Evolutionary conservation across 2,329 filamentous ascomycete species (phyloP), one percentile per base, ranked within the genome.

Genomic region (Zymoseptoria crescenta): DNA sequence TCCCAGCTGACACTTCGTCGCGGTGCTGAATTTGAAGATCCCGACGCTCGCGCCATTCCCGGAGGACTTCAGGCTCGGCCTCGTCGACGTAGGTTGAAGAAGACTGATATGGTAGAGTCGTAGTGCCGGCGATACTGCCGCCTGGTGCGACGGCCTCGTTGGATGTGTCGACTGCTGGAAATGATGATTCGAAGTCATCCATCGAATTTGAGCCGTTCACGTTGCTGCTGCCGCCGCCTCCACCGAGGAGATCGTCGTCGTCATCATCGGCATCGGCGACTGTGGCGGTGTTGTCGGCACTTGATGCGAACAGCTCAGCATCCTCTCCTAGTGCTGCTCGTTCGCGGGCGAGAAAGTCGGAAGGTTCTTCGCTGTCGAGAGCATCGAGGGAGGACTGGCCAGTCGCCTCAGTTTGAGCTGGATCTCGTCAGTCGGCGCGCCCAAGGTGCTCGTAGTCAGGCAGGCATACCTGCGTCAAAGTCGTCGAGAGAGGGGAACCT

Each of bases 321-420:
- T 97, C 94, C 64, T 96, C 94, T 65, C 94, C 94, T 7, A 99
- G 85, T 19, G 87, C 77, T 62, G 91, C 94, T 72, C 91, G 90
- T 79, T 99, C 94, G 67, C 93, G 89, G 63, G 89, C 86, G 54
- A 97, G 84, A 74, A 99, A 97, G 76, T 96, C 91, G 70, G 90
- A 86, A 63, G 83, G 80, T 30, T 87, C 86, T 29, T 83, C 79
- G 62, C 79, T 81, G 63, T 81, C 79, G 45, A 84, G 75, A 58
- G 77, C 74, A 61, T 79, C 74, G 59, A 79, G 74, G 61, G 71
- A 70, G 54, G 73, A 69, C 57, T 76, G 70, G 79, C 80, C 75
- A 80, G 82, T 72, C 81, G 80, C 66, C 84, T 78, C 83, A 58
- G 87, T 87, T 77, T 89, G 86, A 71, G 86, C 89, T 88, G 76